These are phyloP conservation scores for Gypsophila paniculata DNA, from an alignment of 179 eudicot species.

Conservation along the genomic window DNA sequence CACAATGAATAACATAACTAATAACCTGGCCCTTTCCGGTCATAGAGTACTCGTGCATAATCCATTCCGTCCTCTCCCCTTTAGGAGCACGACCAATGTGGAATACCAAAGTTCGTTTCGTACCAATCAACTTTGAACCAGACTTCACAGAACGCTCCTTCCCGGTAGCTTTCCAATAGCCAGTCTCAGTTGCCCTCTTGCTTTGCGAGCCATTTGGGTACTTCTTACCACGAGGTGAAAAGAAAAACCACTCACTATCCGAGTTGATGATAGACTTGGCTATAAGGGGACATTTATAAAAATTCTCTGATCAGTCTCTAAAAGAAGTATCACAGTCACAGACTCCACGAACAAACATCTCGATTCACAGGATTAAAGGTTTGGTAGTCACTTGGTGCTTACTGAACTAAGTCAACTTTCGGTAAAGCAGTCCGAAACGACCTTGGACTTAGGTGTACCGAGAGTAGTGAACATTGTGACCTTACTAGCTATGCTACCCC, in stretches of 20 bases:
- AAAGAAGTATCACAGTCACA: not conserved
- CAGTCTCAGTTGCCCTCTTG: slow-evolving; percentile 72
- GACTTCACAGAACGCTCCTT: slow-evolving; percentile 74
- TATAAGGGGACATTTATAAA: slow-evolving; percentile 20
- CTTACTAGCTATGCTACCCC: no score
- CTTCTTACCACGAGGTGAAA: slow-evolving; percentile 73
- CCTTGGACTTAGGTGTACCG: no score
- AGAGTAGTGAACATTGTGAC: no score
- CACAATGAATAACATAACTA: no score
- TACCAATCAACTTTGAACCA: slow-evolving; percentile 56
- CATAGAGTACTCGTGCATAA: slow-evolving; percentile 80
- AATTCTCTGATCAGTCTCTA: not conserved
- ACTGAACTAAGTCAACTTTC: no score
- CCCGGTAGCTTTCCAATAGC: slow-evolving; percentile 93
- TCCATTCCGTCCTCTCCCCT: slow-evolving; percentile 90
- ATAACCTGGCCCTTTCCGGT: slow-evolving; percentile 49
- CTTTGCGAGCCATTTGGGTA: slow-evolving; percentile 79
- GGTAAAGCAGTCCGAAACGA: no score
- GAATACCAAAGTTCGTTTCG: slow-evolving; percentile 80
- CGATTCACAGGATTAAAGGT: no score
- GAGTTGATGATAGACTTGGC: slow-evolving; percentile 68
- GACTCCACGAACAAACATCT: no score
- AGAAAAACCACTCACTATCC: slow-evolving; percentile 84
- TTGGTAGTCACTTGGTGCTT: no score
- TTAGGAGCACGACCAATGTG: slow-evolving; percentile 82